These are phyloP conservation scores for Beauveria australis DNA, from an alignment of 2,329 filamentous ascomycete genomes.

Conservation along the genomic window DNA sequence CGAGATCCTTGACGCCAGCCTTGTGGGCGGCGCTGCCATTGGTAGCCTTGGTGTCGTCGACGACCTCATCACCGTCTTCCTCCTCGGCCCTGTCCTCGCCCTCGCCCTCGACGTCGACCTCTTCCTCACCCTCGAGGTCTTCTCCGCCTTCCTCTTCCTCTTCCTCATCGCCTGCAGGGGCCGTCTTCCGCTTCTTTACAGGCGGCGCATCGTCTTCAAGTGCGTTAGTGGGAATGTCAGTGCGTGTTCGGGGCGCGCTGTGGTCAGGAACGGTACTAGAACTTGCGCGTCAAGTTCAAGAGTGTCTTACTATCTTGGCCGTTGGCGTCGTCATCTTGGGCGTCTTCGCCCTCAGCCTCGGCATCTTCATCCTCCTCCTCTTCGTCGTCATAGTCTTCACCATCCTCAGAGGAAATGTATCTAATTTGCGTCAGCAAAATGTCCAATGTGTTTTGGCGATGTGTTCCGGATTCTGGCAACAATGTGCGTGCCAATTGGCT, in stretches of 20 bases:
- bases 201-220: constrained; percentile 32
- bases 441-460: background rate
- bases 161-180: constrained; percentile 24
- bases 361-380: constrained; percentile 31
- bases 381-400: constrained; percentile 33
- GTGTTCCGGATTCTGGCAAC: background rate
- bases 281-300: background rate
- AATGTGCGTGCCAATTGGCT: background rate
- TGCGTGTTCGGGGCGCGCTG: background rate
- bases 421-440: constrained; percentile 16
- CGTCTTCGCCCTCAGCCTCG: constrained; percentile 28
- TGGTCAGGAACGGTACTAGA: background rate
- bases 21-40: constrained; percentile 16
- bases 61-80: constrained; percentile 17
- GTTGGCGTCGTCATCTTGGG: constrained; percentile 21
- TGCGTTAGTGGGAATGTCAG: constrained; percentile 9
- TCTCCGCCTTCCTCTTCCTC: constrained; percentile 22
- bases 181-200: constrained; percentile 45
- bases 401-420: constrained; percentile 30
- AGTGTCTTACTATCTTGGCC: constrained; percentile 22
- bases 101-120: constrained; percentile 10
- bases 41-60: constrained; percentile 13
- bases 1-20: constrained; percentile 20
- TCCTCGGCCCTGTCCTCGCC: constrained; percentile 21
- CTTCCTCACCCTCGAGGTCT: constrained; percentile 12